Percentiles rank a stretch among this genome's conserved stretches.
Conservation (phyloP, 2,329 filamentous ascomycete species). For the Lachnellula occidentalis region DNA sequence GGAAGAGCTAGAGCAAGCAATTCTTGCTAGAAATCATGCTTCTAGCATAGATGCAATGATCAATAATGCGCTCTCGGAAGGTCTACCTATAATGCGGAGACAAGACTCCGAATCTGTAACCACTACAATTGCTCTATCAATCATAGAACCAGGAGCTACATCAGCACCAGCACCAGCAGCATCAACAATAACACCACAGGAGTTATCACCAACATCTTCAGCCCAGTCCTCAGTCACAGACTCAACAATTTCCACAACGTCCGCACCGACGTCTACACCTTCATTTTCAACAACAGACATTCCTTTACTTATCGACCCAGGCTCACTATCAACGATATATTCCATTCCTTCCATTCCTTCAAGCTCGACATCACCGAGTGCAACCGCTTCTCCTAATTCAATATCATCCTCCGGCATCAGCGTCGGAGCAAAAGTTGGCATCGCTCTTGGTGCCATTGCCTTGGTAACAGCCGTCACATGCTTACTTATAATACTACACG, state of each 20-base stretch:
- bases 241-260: neutral
- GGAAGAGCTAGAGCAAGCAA: neutral
- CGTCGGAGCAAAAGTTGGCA: constrained; percentile 9
- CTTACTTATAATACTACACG: constrained; percentile 2
- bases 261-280: neutral
- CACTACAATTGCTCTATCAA: neutral
- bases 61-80: neutral
- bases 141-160: neutral
- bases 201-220: neutral
- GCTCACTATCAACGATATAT: neutral
- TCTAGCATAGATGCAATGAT: neutral
- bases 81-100: neutral
- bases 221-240: neutral
- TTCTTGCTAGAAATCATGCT: neutral
- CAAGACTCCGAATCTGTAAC: neutral
- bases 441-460: constrained; percentile 7
- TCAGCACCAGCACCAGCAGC: neutral
- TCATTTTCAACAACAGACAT: neutral
- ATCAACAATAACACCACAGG: neutral
- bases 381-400: neutral
- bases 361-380: neutral
- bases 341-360: neutral
- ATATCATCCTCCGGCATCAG: constrained; percentile 1
- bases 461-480: neutral
- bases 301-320: neutral